Base-by-base conservation (phyloP, 345 rosid species). In the Camelina sativa region DNA sequence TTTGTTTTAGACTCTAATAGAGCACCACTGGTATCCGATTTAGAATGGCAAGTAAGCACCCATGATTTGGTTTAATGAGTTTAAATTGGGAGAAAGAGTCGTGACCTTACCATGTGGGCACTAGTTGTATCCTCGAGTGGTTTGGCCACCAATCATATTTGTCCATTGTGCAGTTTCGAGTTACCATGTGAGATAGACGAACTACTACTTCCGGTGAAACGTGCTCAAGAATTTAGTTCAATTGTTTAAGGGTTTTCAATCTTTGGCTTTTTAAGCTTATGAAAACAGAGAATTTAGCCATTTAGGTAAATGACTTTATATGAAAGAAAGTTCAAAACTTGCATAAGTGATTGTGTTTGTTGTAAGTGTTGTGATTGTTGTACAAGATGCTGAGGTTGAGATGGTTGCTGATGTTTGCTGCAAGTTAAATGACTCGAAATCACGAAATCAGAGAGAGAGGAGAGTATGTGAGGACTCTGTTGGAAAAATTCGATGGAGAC, bases 161-260 rank as follows among this genome's bases (percentile, higher is more conserved):
- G 65, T 38, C 32, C 32, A 60, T 60, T 19, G 65, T 60, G 65
- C n/a, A 25, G 47, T 11, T 60, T 28, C 30, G 30, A 28, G 30
- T 28, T 37, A 11, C 48, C 16, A 38, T 60, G 62, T 8, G 62
- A 57, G 8, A 16, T 55, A 57, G 62, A 57, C 32, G 19, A 57
- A 8, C 12, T 34, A 56, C 20, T 15, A 15, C 34, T 13, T 30
- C 1, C 3, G 17, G 23, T 7, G 11, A 16, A 16, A 50, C 11
- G 23, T 8, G 12, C 54, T 20, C 54, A 17, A 17, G 23, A 48
- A 7, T 17, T 17, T 48, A 8, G 23, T 48, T 48, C 11, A 40
- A 48, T 48, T 17, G 9, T 17, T 41, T 28, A 28, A 28, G 30
- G 47, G 23, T 2, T 48, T 48, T 48, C 11, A 17, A 8, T 17